phyloP scores from a whole-genome alignment of 768 basidiomycete genomes.

The Tylopilus felleus region DNA sequence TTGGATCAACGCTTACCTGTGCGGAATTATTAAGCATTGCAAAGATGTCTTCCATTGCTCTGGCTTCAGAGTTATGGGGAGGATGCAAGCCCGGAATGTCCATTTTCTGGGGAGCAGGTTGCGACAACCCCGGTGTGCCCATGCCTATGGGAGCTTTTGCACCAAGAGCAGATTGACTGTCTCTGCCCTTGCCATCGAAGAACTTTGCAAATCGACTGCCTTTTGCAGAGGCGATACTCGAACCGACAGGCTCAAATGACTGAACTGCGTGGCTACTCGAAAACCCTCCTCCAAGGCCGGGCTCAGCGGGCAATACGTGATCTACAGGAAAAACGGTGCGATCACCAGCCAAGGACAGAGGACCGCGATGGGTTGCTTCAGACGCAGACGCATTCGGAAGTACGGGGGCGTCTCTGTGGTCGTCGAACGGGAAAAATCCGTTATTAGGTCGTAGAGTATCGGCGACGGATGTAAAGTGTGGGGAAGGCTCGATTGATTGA shows the following conservation, averaged over 20 bases:
- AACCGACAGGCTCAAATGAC: slow-evolving; percentile 33
- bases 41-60: slow-evolving; percentile 77
- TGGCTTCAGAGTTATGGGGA: slow-evolving; percentile 44
- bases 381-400: slow-evolving; percentile 11
- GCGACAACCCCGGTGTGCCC: slow-evolving; percentile 41
- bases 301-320: slow-evolving; percentile 17
- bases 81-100: slow-evolving; percentile 38
- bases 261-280: slow-evolving; percentile 13
- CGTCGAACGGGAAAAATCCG: slow-evolving; percentile 60
- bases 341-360: slow-evolving; percentile 18
- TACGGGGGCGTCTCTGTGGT: slow-evolving; percentile 24
- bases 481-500: slow-evolving; percentile 17
- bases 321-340: slow-evolving; percentile 23
- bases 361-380: slow-evolving; percentile 21
- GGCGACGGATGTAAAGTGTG: slow-evolving; percentile 8
- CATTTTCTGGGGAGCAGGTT: slow-evolving; percentile 46
- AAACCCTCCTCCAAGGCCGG: slow-evolving; percentile 14
- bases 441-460: slow-evolving; percentile 18
- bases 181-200: slow-evolving; percentile 70
- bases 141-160: slow-evolving; percentile 39
- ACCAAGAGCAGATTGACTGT: slow-evolving; percentile 31
- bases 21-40: slow-evolving; percentile 76
- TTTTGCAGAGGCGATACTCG: slow-evolving; percentile 52
- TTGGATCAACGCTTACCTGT: slow-evolving; percentile 48
- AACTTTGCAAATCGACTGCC: slow-evolving; percentile 87